Conservation (phyloP, 768 basidiomycete genomes). For the Boletus pseudopeckii region DNA sequence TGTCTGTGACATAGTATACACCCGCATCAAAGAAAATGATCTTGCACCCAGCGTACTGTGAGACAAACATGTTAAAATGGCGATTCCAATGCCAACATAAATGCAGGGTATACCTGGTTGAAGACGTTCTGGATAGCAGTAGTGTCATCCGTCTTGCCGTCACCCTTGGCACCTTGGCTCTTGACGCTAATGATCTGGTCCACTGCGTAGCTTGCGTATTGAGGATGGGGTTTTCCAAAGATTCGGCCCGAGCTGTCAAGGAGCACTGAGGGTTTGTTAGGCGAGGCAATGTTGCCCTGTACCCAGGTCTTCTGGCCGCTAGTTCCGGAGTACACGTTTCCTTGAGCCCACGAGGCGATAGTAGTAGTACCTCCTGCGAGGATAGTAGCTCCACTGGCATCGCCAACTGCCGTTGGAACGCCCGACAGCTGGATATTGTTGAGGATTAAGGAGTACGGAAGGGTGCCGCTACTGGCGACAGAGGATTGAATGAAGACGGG, state of each 20-base stretch:
- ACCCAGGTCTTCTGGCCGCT: constrained; percentile 42
- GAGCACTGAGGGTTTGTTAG: constrained; percentile 51
- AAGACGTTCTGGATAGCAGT: constrained; percentile 58
- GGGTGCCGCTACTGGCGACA: constrained; percentile 21
- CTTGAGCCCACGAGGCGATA: constrained; percentile 66
- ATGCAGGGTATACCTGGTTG: constrained; percentile 37
- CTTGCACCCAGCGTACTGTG: constrained; percentile 65
- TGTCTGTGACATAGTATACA: constrained; percentile 43
- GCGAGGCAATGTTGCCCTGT: constrained; percentile 44
- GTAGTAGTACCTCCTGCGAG: constrained; percentile 35
- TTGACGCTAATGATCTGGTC: constrained; percentile 68
- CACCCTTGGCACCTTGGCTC: constrained; percentile 66
- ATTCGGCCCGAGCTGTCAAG: constrained; percentile 57
- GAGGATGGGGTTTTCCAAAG: constrained; percentile 61
- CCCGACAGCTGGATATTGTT: constrained; percentile 35
- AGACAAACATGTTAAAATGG: not conserved
- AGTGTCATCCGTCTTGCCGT: constrained; percentile 75
- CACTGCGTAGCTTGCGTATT: constrained; percentile 57
- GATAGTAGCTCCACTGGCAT: constrained; percentile 29
- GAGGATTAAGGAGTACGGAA: constrained; percentile 35
- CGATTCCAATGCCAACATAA: not conserved
- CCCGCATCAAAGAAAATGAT: constrained; percentile 80
- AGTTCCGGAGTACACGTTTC: constrained; percentile 62
- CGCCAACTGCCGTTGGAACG: constrained; percentile 34
- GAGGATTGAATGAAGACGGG: constrained; percentile 42